A percentile compares a stretch with the other conserved stretches of the same genome.
Conservation (phyloP, 2,329 filamentous ascomycete genomes). For the Coleophoma cylindrospora region DNA sequence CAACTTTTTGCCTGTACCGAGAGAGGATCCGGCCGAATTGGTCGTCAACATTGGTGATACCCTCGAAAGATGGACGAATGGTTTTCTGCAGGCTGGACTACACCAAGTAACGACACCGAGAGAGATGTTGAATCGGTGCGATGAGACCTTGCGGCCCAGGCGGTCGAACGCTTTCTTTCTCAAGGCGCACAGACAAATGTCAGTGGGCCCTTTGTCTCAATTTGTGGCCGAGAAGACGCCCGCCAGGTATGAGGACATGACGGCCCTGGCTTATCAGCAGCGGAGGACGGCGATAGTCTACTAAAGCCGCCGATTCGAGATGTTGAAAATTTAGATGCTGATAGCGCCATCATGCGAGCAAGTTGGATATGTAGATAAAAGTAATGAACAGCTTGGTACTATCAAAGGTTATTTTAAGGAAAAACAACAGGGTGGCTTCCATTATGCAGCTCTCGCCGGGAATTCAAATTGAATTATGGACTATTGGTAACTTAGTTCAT, state of each 20-base stretch:
- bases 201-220: neutral
- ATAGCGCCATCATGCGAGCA: neutral
- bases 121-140: neutral
- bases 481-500: no score
- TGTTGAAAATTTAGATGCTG: neutral
- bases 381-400: neutral
- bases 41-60: slow-evolving; percentile 42
- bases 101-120: slow-evolving; percentile 1
- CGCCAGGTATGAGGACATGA: neutral
- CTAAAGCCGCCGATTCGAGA: neutral
- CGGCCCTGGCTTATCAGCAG: neutral
- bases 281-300: slow-evolving; percentile 1
- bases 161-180: neutral
- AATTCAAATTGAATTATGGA: no score
- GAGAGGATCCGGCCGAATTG: slow-evolving; percentile 15
- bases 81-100: slow-evolving; percentile 17
- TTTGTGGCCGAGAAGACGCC: slow-evolving; percentile 1
- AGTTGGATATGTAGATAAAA: neutral
- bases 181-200: slow-evolving; percentile 1
- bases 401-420: neutral
- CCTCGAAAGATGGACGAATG: slow-evolving; percentile 40
- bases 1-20: slow-evolving; percentile 30
- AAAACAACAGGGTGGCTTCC: neutral
- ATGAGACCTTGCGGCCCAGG: neutral
- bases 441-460: neutral